phyloP scores from a whole-genome alignment of 495 filamentous ascomycete genomes.

The Bryoglossum gracile region DNA sequence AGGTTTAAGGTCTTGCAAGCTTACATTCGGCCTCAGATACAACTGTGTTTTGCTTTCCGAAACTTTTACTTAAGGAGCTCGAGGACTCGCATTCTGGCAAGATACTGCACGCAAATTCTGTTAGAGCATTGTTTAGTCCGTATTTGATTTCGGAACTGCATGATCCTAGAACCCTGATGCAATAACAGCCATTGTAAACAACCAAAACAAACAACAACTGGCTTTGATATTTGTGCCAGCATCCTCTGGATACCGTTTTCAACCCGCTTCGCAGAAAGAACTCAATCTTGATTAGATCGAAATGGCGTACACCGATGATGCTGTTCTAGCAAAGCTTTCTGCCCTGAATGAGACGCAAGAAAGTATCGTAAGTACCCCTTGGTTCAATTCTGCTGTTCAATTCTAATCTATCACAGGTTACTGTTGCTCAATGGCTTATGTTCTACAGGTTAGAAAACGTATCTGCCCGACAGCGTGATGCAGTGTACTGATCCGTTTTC shows the following conservation, averaged over 20 bases:
- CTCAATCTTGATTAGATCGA: not conserved
- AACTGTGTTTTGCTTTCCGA: not conserved
- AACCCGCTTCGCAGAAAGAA: not conserved
- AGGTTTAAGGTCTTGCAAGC: not conserved
- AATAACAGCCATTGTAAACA: not conserved
- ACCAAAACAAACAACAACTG: not conserved
- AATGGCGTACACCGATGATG: slow-evolving; percentile 95
- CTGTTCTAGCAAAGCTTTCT: slow-evolving; percentile 87
- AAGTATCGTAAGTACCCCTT: slow-evolving; percentile 57
- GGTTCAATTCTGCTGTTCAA: not conserved
- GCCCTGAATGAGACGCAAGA: slow-evolving; percentile 94
- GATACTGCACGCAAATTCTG: no score
- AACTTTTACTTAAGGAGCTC: not conserved
- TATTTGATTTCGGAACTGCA: no score
- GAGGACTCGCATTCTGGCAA: not conserved
- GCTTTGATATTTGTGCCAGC: no score
- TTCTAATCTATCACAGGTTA: slow-evolving; percentile 27
- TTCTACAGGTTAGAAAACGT: slow-evolving; percentile 73
- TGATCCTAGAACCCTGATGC: no score
- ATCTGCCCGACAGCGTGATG: not conserved
- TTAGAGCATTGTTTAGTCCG: no score
- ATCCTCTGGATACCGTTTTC: no score
- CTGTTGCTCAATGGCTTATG: slow-evolving; percentile 97
- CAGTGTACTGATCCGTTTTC: slow-evolving; percentile 21
- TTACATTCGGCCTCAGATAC: not conserved